Evolutionary conservation across 345 rosid species (phyloP).

Genomic region (Conringia planisiliqua): DNA sequence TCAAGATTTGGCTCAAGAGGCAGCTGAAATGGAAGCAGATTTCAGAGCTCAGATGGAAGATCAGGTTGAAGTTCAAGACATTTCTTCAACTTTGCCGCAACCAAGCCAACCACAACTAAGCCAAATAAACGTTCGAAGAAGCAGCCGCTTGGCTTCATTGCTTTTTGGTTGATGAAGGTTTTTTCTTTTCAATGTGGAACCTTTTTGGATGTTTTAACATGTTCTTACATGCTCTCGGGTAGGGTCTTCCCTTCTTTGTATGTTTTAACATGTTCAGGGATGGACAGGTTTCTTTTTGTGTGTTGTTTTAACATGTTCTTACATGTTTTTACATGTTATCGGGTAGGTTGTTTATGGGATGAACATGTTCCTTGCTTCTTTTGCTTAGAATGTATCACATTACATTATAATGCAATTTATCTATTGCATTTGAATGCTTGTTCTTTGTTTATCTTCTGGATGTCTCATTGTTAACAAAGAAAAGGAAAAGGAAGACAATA

Average conservation of each 20-base stretch:
- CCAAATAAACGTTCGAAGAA: neutral
- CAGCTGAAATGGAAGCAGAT: neutral
- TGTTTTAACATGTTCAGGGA: neutral
- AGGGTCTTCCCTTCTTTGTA: neutral
- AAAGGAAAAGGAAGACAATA: neutral
- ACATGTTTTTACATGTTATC: no score
- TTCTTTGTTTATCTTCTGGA: neutral
- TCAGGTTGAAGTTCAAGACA: neutral
- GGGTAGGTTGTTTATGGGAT: neutral
- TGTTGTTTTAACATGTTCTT: neutral
- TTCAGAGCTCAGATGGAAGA: neutral
- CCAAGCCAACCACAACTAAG: neutral
- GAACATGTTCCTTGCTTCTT: neutral
- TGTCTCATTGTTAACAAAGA: no score
- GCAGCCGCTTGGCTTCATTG: neutral
- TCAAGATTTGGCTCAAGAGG: neutral
- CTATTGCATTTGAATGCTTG: no score
- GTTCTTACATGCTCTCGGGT: neutral
- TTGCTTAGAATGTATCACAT: neutral
- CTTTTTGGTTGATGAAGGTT: neutral
- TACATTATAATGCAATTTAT: neutral
- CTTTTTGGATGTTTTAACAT: neutral
- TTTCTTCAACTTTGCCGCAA: neutral
- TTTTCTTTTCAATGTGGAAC: neutral
- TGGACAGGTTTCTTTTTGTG: neutral